Percentiles rank a stretch among this genome's conserved stretches.
Evolutionary conservation across 78 protist species (phyloP).

Genomic region (Dictyostelium brefeldianum): DNA sequence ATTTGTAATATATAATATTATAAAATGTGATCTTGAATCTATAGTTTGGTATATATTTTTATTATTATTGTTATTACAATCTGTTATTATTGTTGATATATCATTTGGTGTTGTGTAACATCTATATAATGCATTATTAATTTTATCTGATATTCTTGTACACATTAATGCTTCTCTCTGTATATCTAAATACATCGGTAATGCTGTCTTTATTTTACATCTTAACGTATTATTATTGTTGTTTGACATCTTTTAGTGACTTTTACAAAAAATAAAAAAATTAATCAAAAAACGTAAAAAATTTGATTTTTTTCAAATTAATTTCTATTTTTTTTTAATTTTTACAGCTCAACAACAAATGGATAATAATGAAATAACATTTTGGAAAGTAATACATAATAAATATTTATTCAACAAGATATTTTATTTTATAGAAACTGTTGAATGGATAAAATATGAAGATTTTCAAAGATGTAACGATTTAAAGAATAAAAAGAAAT

Average conservation of each 20-base stretch:
- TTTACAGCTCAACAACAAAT: too few species aligned
- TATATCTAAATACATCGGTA: slow-evolving; percentile 21
- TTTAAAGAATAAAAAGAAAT: too few species aligned
- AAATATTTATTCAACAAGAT: too few species aligned
- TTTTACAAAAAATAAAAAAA: not conserved
- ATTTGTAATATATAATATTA: not conserved
- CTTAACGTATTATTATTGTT: too few species aligned
- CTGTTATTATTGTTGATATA: not conserved
- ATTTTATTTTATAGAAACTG: too few species aligned
- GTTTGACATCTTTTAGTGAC: not conserved
- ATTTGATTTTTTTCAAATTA: too few species aligned
- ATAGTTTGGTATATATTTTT: not conserved
- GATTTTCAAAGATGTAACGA: too few species aligned
- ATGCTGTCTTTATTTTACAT: slow-evolving; percentile 22
- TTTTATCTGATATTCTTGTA: not conserved
- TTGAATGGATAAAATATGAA: too few species aligned
- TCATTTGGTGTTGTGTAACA: slow-evolving; percentile 17
- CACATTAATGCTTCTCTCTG: slow-evolving; percentile 16
- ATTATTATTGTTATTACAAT: not conserved
- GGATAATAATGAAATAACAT: not conserved
- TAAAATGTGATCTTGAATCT: slow-evolving; percentile 18
- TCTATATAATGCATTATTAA: not conserved
- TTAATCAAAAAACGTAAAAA: not conserved
- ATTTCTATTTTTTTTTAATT: too few species aligned
- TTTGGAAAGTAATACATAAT: too few species aligned